Base-by-base conservation (phyloP, 2,329 filamentous ascomycete genomes). In the Colletotrichum gloeosporioides region DNA sequence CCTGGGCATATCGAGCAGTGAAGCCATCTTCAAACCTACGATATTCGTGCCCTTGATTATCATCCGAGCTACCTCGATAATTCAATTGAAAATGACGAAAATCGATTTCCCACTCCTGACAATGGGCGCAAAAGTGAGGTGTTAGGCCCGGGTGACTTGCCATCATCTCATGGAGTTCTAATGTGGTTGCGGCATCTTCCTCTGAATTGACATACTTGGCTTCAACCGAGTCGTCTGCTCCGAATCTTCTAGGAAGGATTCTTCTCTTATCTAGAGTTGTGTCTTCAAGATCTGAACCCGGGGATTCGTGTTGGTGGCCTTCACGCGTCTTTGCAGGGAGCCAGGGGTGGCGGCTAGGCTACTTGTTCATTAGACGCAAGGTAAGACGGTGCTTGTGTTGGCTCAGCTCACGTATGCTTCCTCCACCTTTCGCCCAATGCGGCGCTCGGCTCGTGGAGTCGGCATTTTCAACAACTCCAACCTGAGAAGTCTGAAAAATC, bases 401-500 rank as follows among this genome's bases (percentile, higher is more conserved):
- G 3, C 9, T n/a, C 39, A 49, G n/a, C 39, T 49, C 39, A 49
- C 39, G 0, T 49, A 12, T 3, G 9, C 18, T 4, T n/a, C 39
- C 39, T 4, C 39, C 39, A 4, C 39, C 0, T 12, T n/a, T 12
- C 9, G 18, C 18, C n/a, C 9, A n/a, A 4, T 3, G 12, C 9
- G 18, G 39, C 18, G 39, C 18, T n/a, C 9, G n/a, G 18, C 10
- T 49, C 3, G 18, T 2, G 18, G 0, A n/a, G 39, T n/a, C 18
- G 0, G 39, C 39, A 49, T 49, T 22, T 49, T 18, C 39, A n/a
- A 9, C 39, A 2, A 3, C 39, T 49, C 18, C 18, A n/a, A 49
- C 5, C 18, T 4, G 18, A n/a, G 39, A n/a, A 1, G 18, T 18
- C 18, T 44, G 4, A 0, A 18, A 6, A n/a, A n/a, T 3, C 4